Evolutionary conservation across 345 rosid species (phyloP).

Genomic region (Arabis alpina): DNA sequence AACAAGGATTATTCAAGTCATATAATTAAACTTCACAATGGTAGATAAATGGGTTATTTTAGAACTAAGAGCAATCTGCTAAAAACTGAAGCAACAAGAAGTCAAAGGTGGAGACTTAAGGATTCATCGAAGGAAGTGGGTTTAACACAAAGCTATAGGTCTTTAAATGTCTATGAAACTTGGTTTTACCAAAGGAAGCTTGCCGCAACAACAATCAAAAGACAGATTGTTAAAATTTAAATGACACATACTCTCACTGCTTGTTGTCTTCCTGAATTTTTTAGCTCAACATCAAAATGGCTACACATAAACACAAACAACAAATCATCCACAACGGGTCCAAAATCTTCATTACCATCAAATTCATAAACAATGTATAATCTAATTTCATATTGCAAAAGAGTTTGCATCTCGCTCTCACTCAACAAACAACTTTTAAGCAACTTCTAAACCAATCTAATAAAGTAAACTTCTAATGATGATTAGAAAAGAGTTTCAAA

Average conservation of each 20-base stretch:
- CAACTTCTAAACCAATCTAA: no score
- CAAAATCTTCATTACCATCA: no score
- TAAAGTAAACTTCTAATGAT: no score
- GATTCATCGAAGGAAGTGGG: constrained; percentile 15
- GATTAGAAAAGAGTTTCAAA: no score
- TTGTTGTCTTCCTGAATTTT: constrained; percentile 76
- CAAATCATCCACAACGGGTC: neutral
- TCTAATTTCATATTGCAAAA: no score
- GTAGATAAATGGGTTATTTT: neutral
- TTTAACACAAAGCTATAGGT: neutral
- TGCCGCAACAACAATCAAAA: constrained; percentile 47
- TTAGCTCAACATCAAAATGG: constrained; percentile 76
- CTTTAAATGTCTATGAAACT: neutral
- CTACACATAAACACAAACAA: constrained; percentile 50
- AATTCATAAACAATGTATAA: no score
- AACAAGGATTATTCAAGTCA: no score
- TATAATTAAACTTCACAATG: neutral
- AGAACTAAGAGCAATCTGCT: neutral
- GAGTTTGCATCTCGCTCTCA: no score
- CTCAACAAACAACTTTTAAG: no score
- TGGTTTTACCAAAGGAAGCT: constrained; percentile 51
- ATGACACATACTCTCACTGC: constrained; percentile 56
- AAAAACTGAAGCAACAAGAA: neutral
- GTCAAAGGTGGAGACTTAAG: constrained; percentile 11
- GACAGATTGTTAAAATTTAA: neutral